Evolutionary conservation across 768 basidiomycete genomes (phyloP).

Genomic region (Tylopilus vinaceipallidus): DNA sequence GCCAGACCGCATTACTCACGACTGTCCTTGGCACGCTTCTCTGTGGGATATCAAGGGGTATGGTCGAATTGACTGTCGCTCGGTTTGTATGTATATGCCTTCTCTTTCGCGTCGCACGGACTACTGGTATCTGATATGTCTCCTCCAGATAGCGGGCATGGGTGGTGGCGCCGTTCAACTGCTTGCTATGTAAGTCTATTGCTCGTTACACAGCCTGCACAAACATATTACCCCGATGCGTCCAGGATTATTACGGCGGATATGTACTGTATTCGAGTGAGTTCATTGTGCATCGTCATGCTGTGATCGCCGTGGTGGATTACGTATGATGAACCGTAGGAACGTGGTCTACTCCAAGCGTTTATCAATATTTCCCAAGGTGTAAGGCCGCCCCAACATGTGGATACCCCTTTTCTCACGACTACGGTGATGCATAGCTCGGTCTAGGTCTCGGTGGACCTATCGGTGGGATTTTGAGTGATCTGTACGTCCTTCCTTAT

Average conservation of each 20-base stretch:
- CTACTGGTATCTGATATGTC: not conserved
- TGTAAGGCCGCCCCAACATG: conserved; percentile 11
- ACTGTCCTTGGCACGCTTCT: conserved; percentile 57
- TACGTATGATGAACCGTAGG: not conserved
- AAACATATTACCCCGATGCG: not conserved
- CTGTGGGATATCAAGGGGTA: conserved; percentile 64
- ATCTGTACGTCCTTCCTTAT: conserved; percentile 11
- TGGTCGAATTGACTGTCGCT: conserved; percentile 66
- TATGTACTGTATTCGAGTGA: conserved; percentile 19
- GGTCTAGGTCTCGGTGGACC: conserved; percentile 26
- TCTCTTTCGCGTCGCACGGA: not conserved
- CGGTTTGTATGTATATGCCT: conserved; percentile 55
- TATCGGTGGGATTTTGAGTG: conserved; percentile 19
- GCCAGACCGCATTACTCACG: conserved; percentile 59
- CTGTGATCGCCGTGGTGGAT: not conserved
- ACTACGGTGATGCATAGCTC: conserved; percentile 10
- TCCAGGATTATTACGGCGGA: conserved; percentile 24
- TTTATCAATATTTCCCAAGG: conserved; percentile 31
- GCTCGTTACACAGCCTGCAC: not conserved
- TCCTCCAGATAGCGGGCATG: conserved; percentile 20
- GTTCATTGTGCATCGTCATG: not conserved
- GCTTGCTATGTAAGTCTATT: conserved; percentile 17
- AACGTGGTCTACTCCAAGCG: conserved; percentile 40
- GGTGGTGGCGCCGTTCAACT: conserved; percentile 22
- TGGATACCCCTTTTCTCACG: not conserved